Evolutionary conservation across 441 rosid species (phyloP).

Genomic region (Gossypium schwendimanii): DNA sequence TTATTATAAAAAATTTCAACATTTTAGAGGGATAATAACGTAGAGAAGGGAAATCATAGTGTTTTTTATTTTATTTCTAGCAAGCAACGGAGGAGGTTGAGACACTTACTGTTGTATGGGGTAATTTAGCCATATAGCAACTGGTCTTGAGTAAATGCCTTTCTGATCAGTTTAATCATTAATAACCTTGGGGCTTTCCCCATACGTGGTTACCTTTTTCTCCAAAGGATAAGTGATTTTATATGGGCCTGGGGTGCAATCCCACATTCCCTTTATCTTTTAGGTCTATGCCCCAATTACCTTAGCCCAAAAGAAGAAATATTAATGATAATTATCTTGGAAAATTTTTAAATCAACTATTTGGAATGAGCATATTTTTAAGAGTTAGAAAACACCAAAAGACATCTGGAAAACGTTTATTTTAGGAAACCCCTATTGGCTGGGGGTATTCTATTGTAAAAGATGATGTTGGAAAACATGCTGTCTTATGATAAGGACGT

Average conservation of each 20-base stretch:
- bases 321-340: background rate
- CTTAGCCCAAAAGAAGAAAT: background rate
- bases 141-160: background rate
- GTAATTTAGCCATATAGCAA: background rate
- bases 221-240: background rate
- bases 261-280: background rate
- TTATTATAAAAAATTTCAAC: background rate
- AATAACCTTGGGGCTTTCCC: background rate
- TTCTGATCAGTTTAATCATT: background rate
- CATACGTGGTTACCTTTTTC: background rate
- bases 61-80: background rate
- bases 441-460: background rate
- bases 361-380: background rate
- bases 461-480: constrained; percentile 1
- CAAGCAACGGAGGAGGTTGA: background rate
- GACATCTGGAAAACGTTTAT: background rate
- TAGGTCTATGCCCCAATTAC: background rate
- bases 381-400: background rate
- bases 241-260: background rate
- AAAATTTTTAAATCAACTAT: background rate
- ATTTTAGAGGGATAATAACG: background rate
- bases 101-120: background rate
- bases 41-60: background rate
- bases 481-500: background rate
- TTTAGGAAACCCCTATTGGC: background rate